Percentiles rank a stretch among this genome's conserved stretches.
Evolutionary conservation across 148 eudicot genomes (phyloP).

Genomic region (Cornus kousa): DNA sequence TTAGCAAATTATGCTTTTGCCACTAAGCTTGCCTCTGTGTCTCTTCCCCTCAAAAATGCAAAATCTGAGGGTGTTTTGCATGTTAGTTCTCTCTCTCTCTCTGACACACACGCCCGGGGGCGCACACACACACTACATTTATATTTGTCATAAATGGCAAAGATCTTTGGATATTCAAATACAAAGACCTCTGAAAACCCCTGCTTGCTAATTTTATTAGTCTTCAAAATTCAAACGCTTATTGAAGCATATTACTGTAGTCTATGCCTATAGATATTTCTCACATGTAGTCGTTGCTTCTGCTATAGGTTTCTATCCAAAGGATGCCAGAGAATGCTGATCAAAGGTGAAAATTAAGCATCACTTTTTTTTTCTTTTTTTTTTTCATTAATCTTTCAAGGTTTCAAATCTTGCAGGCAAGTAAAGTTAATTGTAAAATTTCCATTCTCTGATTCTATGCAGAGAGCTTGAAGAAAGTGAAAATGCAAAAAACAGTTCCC

Average conservation of each 20-base stretch:
- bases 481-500: constrained; percentile 18
- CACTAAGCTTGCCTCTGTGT: constrained; percentile 57
- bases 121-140: background rate
- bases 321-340: constrained; percentile 65
- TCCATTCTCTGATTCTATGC: constrained; percentile 8
- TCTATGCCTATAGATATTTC: background rate
- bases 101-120: background rate
- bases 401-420: background rate
- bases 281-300: constrained; percentile 12
- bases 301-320: constrained; percentile 74
- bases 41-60: constrained; percentile 79
- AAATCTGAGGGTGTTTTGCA: constrained; percentile 63
- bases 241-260: background rate
- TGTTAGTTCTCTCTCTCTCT: constrained; percentile 48
- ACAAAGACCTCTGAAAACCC: background rate
- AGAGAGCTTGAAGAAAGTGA: constrained; percentile 66
- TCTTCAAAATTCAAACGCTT: no score
- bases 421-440: background rate
- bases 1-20: constrained; percentile 68
- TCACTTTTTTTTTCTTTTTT: background rate
- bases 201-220: no score
- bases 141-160: background rate
- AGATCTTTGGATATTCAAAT: background rate
- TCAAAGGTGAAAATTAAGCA: constrained; percentile 52
- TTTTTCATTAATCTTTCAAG: background rate